These are phyloP conservation scores for Candida xiaguanensis DNA, from an alignment of 805 yeast genomes.

Conservation along the genomic window DNA sequence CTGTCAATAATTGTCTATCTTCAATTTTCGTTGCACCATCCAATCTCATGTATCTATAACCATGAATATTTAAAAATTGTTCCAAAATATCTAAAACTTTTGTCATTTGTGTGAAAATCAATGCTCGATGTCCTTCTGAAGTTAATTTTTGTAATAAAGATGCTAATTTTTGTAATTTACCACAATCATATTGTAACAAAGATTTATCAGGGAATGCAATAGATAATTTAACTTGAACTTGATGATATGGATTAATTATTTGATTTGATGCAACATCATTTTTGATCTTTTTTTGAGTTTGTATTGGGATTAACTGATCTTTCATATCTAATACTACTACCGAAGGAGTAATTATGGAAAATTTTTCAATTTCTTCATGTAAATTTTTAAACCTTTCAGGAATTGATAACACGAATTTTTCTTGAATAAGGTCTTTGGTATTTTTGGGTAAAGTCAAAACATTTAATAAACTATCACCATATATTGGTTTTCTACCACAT, in stretches of 20 bases:
- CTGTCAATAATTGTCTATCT: slow-evolving; percentile 92
- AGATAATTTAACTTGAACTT: slow-evolving; percentile 78
- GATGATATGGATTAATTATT: slow-evolving; percentile 63
- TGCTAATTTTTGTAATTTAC: slow-evolving; percentile 87
- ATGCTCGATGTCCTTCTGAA: slow-evolving; percentile 86
- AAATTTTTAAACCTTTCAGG: slow-evolving; percentile 28
- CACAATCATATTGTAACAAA: slow-evolving; percentile 91
- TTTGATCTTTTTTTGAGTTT: slow-evolving; percentile 29
- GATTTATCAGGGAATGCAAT: slow-evolving; percentile 97
- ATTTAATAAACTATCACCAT: slow-evolving; percentile 56
- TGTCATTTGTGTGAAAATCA: slow-evolving; percentile 98
- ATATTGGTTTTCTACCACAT: slow-evolving; percentile 62
- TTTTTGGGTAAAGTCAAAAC: slow-evolving; percentile 22
- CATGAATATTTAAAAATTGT: slow-evolving; percentile 89
- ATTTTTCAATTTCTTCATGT: slow-evolving; percentile 60
- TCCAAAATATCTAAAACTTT: slow-evolving; percentile 91
- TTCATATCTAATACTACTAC: slow-evolving; percentile 75
- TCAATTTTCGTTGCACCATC: slow-evolving; percentile 98
- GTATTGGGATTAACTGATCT: slow-evolving; percentile 43
- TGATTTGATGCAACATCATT: slow-evolving; percentile 28
- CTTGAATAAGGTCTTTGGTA: neutral
- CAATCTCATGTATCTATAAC: slow-evolving; percentile 87
- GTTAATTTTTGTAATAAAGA: slow-evolving; percentile 69
- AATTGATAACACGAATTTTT: slow-evolving; percentile 5
- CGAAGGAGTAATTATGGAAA: slow-evolving; percentile 83